phyloP scores from a whole-genome alignment of 2,329 filamentous ascomycete genomes.

The Orbilia javanica region DNA sequence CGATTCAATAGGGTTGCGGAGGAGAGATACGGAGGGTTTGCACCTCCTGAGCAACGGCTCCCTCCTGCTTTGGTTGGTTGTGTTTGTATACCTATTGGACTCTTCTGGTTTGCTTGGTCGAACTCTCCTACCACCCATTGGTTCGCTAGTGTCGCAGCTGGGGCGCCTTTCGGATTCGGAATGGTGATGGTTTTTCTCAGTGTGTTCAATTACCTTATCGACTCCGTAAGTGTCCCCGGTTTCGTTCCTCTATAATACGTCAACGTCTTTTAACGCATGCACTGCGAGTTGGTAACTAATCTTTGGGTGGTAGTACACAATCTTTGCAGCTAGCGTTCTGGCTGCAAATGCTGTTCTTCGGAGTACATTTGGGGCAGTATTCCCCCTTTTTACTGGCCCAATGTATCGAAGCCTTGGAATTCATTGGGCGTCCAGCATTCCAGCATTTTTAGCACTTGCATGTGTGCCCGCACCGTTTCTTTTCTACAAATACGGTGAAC shows the following conservation, averaged over 20 bases:
- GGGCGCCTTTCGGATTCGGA: constrained; percentile 71
- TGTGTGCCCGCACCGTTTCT: constrained; percentile 77
- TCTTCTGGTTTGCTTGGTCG: constrained; percentile 80
- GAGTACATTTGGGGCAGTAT: constrained; percentile 45
- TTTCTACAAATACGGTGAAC: constrained; percentile 78
- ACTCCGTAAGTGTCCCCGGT: constrained; percentile 68
- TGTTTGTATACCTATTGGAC: constrained; percentile 73
- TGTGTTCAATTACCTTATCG: constrained; percentile 76
- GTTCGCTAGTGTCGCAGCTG: constrained; percentile 69
- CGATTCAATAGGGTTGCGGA: constrained; percentile 69
- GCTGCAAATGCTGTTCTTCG: constrained; percentile 74
- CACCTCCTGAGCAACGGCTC: constrained; percentile 74
- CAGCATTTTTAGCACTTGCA: constrained; percentile 78
- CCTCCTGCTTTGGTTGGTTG: constrained; percentile 73
- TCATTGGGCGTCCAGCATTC: constrained; percentile 77
- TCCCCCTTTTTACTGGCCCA: constrained; percentile 35
- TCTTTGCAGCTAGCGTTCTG: constrained; percentile 79
- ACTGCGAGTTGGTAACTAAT: neutral
- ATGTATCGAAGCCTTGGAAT: constrained; percentile 72
- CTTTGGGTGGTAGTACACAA: constrained; percentile 57
- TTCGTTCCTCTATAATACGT: too few species aligned
- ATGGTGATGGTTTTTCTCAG: constrained; percentile 76
- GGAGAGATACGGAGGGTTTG: constrained; percentile 69
- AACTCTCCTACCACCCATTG: constrained; percentile 72
- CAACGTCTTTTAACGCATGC: neutral